Base-by-base conservation (phyloP, 345 rosid species). In the Acer saccharum region DNA sequence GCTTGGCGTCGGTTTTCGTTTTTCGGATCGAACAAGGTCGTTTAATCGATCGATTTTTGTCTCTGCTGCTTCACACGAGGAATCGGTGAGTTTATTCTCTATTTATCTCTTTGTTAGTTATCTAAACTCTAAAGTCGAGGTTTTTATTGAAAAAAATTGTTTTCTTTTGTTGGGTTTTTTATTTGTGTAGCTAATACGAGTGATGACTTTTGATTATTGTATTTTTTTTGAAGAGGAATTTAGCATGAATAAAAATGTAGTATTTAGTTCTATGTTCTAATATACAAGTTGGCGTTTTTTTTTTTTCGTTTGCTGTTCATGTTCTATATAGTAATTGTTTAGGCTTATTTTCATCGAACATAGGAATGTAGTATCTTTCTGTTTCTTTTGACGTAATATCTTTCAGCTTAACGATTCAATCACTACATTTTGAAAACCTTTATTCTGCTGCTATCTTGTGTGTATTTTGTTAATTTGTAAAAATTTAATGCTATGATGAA, bases 1-100 rank as follows among this genome's bases (percentile, higher is more conserved):
- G 2, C 78, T 83, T 0, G 84, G 80, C 76, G 63, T 83, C 61
- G 82, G 82, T 18, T 84, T 83, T 80, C 77, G 62, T 62, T 69
- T 81, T 75, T 82, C 74, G 25, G 70, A 76, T 39, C 87, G 86
- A 2, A 81, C 76, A 65, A 20, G 23, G 62, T 81, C 84, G 72
- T 77, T 76, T 72, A 70, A 58, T 55, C 81, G 69, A 50, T 78
- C 87, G 3, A 12, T 79, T 67, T 79, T 86, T 18, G 85, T 84
- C 63, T 87, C 77, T 67, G 87, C 98, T 68, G 90, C 94, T 9
- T 86, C 98, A 21, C 91, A 83, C 69, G 92, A 91, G 69, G 93
- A 91, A 10, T 85, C 93, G 65, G 94, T 90, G 79, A 81, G 78
- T 69, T 67, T 43, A 43, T 43, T 10, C 11, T 43, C 46, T 43